Base-by-base conservation (phyloP, 306 rosid genomes). In the Trichosanthes truncata region DNA sequence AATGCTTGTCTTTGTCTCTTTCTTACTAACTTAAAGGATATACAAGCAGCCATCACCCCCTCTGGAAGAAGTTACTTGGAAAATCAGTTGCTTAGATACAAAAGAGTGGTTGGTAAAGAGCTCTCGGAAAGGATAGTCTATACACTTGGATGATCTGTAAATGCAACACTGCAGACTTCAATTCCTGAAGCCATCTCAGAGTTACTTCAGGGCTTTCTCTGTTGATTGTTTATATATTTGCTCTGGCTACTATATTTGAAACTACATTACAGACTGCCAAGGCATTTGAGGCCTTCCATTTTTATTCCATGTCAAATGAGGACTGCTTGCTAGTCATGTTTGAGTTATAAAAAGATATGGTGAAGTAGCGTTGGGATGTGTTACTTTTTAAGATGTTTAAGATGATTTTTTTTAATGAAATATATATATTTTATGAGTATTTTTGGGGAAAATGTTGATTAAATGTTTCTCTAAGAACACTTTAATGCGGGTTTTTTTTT, bases 51-150 rank as follows among this genome's bases (percentile, higher is more conserved):
- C 71, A 53, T 87, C 81, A 81, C 79, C 81, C 82, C 88, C 0
- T 25, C 81, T 49, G 80, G 79, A 76, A 80, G 83, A 46, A 83
- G 77, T 57, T 81, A 84, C 87, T 80, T 93, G 90, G 96, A 93
- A 74, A 48, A 82, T 35, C 97, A 86, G 88, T 75, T 93, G 93
- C 88, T 45, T 75, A 84, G 82, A 79, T 96, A 91, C 87, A 84
- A 41, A 80, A 85, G 81, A 29, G 93, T 90, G 23, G 99, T 89
- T 55, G 98, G 98, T 59, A 43, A 83, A 45, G 89, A 81, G 82
- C 84, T 96, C 9, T 88, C 94, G 1, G 93, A 89, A 86, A 87
- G 88, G 81, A 86, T 93, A 87, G 88, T 91, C 35, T 90, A 83
- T 84, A 87, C 85, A 68, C 85, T 89, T 8, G 74, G 81, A 43